phyloP scores from a whole-genome alignment of 2,329 filamentous ascomycete species.

The Diaporthe ilicicola region DNA sequence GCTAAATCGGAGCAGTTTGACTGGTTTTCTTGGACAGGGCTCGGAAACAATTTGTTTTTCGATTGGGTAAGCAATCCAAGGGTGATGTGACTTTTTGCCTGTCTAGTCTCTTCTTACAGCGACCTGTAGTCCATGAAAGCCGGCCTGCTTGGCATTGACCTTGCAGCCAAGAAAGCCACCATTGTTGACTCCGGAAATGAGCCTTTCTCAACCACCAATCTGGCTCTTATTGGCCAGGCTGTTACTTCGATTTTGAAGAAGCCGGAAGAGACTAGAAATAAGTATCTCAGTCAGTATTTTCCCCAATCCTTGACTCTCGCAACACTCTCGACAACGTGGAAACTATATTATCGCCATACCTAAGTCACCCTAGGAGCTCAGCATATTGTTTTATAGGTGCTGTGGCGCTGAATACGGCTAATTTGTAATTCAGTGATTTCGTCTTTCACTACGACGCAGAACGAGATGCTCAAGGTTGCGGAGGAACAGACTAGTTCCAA shows the following conservation, averaged over 20 bases:
- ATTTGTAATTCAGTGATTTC: constrained; percentile 37
- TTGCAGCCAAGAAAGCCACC: constrained; percentile 55
- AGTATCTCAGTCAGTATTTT: constrained; percentile 55
- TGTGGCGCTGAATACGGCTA: not conserved
- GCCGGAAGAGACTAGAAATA: constrained; percentile 61
- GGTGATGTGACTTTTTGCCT: not conserved
- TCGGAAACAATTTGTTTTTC: constrained; percentile 68
- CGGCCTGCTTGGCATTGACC: constrained; percentile 61
- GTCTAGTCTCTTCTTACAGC: constrained; percentile 43
- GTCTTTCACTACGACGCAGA: constrained; percentile 65
- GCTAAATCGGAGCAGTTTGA: constrained; percentile 53
- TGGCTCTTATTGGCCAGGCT: constrained; percentile 60
- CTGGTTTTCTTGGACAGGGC: constrained; percentile 65
- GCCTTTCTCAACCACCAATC: constrained; percentile 58
- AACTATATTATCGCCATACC: not conserved
- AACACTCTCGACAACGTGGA: not conserved
- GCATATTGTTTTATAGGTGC: too few species aligned
- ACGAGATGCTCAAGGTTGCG: constrained; percentile 59
- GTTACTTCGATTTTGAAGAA: constrained; percentile 58
- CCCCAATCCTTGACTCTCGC: not conserved
- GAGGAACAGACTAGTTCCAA: constrained; percentile 62
- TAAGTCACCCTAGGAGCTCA: not conserved
- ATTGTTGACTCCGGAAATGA: constrained; percentile 65
- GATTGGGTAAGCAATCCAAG: constrained; percentile 58
- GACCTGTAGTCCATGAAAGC: constrained; percentile 43